Evolutionary conservation across 495 filamentous ascomycete species (phyloP), one percentile per base, ranked within the genome.

Genomic region (Penicillium alfredii): DNA sequence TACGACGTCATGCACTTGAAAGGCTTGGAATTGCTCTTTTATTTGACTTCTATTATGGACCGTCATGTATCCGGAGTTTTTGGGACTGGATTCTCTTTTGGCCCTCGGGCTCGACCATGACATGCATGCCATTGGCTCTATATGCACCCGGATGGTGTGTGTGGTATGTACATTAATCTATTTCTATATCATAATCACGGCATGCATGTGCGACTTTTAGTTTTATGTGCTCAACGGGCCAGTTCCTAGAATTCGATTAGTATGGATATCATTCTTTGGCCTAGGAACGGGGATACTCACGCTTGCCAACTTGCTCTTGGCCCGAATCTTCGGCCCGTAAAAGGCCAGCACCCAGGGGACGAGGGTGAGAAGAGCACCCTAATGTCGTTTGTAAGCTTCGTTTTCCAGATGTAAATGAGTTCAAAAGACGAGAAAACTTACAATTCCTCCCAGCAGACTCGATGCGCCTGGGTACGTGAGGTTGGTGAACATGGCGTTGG

Each of bases 301-400:
- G 49, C 64, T 74, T 2, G 88, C 88, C 68, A 94, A 80, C 44
- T 80, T 80, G 49, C 84, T 88, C 53, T 80, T 76, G 8, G 76
- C 80, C 35, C 90, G 68, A 41, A 97, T 93, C 60, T 51, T 74
- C 13, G 81, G 77, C 3, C 90, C 90, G 51, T 76, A 93, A 19
- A 89, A 76, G 3, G 88, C 77, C 48, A 97, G 58, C 5, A 87
- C 76, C 86, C 87, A 95, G 0, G 89, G 90, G 19, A 95, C 88
- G 9, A 82, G 52, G 6, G 82, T 88, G 35, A 97, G 55, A 4
- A 74, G 40, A 6, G 72, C 67, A 1, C 81, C 84, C 53, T 68
- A 27, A 21, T 22, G 2, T 4, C 9, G 35, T 56, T 37, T 56
- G 50, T 28, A 19, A 34, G 8, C 12, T 1, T 10, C 9, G 12